A percentile compares a stretch with the other conserved stretches of the same genome.
phyloP scores from a whole-genome alignment of 164 flowering plant species.

The Umbellularia californica region DNA sequence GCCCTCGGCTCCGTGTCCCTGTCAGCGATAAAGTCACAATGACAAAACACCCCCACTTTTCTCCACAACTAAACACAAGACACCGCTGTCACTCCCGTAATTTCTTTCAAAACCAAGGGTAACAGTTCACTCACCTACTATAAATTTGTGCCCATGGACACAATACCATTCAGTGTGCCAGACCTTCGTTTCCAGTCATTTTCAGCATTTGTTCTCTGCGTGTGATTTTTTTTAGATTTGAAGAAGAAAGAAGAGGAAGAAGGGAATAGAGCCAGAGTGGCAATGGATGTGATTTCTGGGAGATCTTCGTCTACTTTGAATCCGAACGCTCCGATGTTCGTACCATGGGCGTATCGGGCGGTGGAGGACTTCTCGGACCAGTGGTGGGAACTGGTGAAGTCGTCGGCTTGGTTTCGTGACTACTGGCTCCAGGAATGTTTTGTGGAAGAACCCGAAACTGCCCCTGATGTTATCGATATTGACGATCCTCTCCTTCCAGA shows the following conservation, averaged over 20 bases:
- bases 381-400: slow-evolving; percentile 83
- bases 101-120: too few species aligned
- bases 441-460: slow-evolving; percentile 45
- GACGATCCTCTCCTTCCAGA: slow-evolving; percentile 40
- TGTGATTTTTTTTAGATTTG: background rate
- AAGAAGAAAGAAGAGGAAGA: background rate
- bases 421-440: slow-evolving; percentile 87
- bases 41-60: background rate
- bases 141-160: background rate
- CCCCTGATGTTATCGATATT: slow-evolving; percentile 11
- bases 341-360: slow-evolving; percentile 59
- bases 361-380: slow-evolving; percentile 87
- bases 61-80: background rate
- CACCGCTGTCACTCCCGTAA: too few species aligned
- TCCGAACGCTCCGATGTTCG: slow-evolving; percentile 80
- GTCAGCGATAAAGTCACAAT: background rate
- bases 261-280: background rate
- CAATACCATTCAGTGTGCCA: background rate
- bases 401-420: slow-evolving; percentile 82
- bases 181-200: background rate
- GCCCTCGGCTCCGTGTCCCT: background rate
- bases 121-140: too few species aligned
- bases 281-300: slow-evolving; percentile 42
- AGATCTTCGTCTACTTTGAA: slow-evolving; percentile 46
- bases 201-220: background rate